phyloP scores from a whole-genome alignment of 2,329 filamentous ascomycete genomes.

The Penicillium verrucosum region DNA sequence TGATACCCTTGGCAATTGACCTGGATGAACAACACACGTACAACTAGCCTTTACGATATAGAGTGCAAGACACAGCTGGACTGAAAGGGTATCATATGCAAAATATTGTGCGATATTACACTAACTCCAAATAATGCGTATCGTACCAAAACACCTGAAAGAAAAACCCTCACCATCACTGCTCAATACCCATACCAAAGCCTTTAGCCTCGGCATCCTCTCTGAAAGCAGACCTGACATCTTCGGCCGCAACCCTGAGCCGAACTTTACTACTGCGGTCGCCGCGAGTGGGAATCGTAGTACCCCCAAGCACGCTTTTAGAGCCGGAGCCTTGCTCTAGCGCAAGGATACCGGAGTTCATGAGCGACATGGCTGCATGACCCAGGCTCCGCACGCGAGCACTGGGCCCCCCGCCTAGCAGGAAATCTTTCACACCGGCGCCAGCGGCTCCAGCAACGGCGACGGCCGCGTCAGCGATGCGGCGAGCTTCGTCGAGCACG shows the following conservation, averaged over 20 bases:
- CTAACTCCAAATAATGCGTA: conserved; percentile 14
- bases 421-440: conserved; percentile 57
- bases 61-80: not conserved
- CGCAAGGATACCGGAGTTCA: conserved; percentile 82
- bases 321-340: conserved; percentile 56
- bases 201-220: conserved; percentile 85
- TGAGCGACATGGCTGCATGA: conserved; percentile 73
- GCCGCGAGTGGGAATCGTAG: conserved; percentile 59
- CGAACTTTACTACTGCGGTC: conserved; percentile 86
- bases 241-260: conserved; percentile 82
- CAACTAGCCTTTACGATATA: not conserved
- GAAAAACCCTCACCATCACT: conserved; percentile 13
- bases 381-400: conserved; percentile 60
- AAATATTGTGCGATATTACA: conserved; percentile 2
- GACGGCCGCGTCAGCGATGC: conserved; percentile 52
- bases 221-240: conserved; percentile 80
- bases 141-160: not conserved
- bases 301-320: conserved; percentile 29
- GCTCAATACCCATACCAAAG: conserved; percentile 59
- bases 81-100: conserved; percentile 20
- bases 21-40: not conserved
- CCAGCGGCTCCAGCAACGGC: conserved; percentile 52
- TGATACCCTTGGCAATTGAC: not conserved
- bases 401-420: conserved; percentile 48
- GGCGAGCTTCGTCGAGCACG: conserved; percentile 78